Evolutionary conservation across 2,329 filamentous ascomycete species (phyloP).

Genomic region (Penicillium sp.): DNA sequence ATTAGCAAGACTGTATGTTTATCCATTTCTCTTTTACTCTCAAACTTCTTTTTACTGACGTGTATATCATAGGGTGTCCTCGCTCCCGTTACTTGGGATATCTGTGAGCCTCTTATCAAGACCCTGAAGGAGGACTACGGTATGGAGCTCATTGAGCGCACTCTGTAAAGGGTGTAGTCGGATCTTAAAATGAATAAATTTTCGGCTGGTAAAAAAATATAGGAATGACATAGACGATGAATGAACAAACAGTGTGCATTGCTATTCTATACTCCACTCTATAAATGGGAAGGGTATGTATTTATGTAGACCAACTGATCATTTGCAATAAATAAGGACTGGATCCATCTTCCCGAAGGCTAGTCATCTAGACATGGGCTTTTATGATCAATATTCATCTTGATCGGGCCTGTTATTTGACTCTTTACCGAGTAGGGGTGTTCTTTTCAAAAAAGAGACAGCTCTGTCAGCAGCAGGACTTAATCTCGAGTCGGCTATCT

Average conservation of each 20-base stretch:
- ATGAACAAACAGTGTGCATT: constrained; percentile 11
- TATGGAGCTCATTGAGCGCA: constrained; percentile 71
- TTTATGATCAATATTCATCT: neutral
- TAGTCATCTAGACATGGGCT: neutral
- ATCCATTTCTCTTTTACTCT: neutral
- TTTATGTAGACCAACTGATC: neutral
- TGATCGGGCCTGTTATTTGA: neutral
- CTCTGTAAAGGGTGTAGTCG: constrained; percentile 33
- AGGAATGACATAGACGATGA: constrained; percentile 16
- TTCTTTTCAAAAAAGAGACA: neutral
- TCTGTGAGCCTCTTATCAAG: constrained; percentile 72
- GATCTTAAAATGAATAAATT: neutral
- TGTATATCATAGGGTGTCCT: constrained; percentile 57
- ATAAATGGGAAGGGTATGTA: neutral
- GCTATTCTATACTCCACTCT: neutral
- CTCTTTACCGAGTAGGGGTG: neutral
- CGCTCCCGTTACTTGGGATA: constrained; percentile 71
- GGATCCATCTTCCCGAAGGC: neutral
- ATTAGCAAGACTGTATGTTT: constrained; percentile 60
- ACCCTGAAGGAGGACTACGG: constrained; percentile 76
- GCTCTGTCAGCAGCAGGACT: neutral
- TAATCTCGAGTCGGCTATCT: neutral
- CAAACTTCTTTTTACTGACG: neutral
- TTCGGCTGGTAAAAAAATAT: neutral
- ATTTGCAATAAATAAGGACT: neutral